Evolutionary conservation across 2,329 filamentous ascomycete species (phyloP).

Genomic region (Aspergillus felis): DNA sequence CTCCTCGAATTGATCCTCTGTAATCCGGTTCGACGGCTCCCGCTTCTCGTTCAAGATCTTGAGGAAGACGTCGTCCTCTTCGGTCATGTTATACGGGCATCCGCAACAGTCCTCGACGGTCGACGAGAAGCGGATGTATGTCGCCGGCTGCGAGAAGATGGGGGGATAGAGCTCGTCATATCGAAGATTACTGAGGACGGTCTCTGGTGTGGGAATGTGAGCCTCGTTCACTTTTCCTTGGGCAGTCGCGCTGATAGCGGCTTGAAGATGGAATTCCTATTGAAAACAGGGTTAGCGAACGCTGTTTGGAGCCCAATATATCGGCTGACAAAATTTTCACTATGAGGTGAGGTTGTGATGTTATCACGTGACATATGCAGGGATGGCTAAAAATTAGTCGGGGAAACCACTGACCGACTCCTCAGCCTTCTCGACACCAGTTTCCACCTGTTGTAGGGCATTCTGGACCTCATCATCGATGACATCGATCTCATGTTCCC

Average conservation of each 20-base stretch:
- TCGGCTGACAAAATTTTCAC: conserved; percentile 29
- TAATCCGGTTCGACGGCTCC: conserved; percentile 61
- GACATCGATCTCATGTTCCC: conserved; percentile 86
- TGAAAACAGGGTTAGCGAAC: conserved; percentile 16
- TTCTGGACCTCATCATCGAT: conserved; percentile 82
- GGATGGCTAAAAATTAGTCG: conserved; percentile 30
- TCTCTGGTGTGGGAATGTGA: conserved; percentile 66
- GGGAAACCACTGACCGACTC: conserved; percentile 75
- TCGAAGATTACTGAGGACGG: conserved; percentile 61
- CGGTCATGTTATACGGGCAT: conserved; percentile 89
- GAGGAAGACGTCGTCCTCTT: conserved; percentile 82
- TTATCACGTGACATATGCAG: conserved; percentile 38
- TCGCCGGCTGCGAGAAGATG: conserved; percentile 75
- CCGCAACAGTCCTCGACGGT: conserved; percentile 95
- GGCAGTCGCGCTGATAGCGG: conserved; percentile 64
- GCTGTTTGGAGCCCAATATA: conserved; percentile 12
- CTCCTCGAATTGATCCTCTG: conserved; percentile 87
- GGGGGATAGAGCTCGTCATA: conserved; percentile 87
- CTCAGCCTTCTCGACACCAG: conserved; percentile 93
- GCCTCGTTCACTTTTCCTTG: conserved; percentile 60
- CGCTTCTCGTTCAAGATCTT: conserved; percentile 78
- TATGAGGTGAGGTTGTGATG: conserved; percentile 25
- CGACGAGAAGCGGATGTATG: conserved; percentile 96
- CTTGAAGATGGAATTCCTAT: conserved; percentile 94
- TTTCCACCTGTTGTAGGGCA: conserved; percentile 80